Conservation (phyloP, 305 asterid genomes). For the Striga hermonthica region DNA sequence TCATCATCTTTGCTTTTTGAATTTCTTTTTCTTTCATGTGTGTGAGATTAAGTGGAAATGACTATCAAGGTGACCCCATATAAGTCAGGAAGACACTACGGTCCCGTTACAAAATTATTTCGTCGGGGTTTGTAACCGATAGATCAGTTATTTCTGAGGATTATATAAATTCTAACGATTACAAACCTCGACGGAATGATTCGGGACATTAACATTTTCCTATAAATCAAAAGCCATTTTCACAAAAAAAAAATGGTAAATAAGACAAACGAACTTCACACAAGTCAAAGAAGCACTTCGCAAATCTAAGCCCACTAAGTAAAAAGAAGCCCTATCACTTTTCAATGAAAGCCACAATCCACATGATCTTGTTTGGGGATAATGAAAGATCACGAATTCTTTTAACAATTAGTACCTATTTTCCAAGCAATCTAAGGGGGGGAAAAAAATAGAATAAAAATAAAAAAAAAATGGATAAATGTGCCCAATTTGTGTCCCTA, state of each 20-base stretch:
- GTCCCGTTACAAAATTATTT: too few species aligned
- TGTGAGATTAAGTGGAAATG: slow-evolving; percentile 27
- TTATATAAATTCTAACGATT: too few species aligned
- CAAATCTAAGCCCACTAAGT: slow-evolving; percentile 34
- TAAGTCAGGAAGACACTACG: slow-evolving; percentile 23
- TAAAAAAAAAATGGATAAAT: neutral
- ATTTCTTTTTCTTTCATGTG: slow-evolving; percentile 26
- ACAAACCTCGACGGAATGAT: too few species aligned
- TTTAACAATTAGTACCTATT: slow-evolving; percentile 37
- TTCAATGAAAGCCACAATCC: slow-evolving; percentile 63
- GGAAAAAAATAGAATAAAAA: too few species aligned
- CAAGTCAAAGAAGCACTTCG: slow-evolving; percentile 46
- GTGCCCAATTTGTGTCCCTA: slow-evolving; percentile 19
- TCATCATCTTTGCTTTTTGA: slow-evolving; percentile 43
- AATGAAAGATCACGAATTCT: slow-evolving; percentile 47
- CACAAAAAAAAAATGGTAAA: slow-evolving; percentile 29
- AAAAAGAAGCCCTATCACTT: slow-evolving; percentile 43
- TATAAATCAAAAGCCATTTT: too few species aligned
- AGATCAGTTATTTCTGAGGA: too few species aligned
- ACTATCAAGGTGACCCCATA: neutral
- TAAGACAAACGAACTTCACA: slow-evolving; percentile 38
- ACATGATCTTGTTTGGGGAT: slow-evolving; percentile 65
- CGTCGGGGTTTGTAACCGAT: too few species aligned
- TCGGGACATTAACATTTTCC: too few species aligned
- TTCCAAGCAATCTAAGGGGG: too few species aligned